Evolutionary conservation across 768 basidiomycete genomes (phyloP).

Genomic region (Russula earlei): DNA sequence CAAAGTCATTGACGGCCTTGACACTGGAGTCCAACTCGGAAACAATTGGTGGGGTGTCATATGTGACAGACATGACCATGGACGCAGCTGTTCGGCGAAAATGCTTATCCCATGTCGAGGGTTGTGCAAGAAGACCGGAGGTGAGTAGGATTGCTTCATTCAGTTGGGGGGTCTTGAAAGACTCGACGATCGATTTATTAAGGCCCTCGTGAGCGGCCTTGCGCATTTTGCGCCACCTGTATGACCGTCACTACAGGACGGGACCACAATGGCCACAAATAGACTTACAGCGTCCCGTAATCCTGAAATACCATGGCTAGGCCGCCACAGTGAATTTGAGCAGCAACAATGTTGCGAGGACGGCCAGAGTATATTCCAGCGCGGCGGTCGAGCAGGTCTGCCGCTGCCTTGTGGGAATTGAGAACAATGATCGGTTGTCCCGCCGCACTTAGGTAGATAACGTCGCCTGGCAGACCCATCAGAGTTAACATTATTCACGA

Average conservation of each 20-base stretch:
- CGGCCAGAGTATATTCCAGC: conserved; percentile 26
- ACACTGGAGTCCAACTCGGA: conserved; percentile 19
- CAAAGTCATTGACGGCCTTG: conserved; percentile 22
- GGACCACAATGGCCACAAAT: background rate
- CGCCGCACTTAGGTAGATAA: conserved; percentile 21
- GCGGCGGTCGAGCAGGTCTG: conserved; percentile 27
- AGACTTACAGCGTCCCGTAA: conserved; percentile 15
- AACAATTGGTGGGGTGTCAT: conserved; percentile 19
- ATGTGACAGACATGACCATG: conserved; percentile 23
- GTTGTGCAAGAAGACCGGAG: conserved; percentile 23
- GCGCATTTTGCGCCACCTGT: conserved; percentile 30
- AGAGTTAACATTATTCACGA: background rate
- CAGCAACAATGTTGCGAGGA: conserved; percentile 15
- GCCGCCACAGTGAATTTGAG: conserved; percentile 18
- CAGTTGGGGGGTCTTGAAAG: conserved; percentile 24
- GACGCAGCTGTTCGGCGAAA: conserved; percentile 26
- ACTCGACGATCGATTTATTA: conserved; percentile 20
- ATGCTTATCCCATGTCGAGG: conserved; percentile 27
- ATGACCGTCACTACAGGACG: background rate
- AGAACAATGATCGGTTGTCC: conserved; percentile 23
- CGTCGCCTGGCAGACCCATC: conserved; percentile 3
- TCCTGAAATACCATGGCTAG: conserved; percentile 15
- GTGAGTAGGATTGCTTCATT: conserved; percentile 28
- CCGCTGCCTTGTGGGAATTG: conserved; percentile 23
- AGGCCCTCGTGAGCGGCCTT: conserved; percentile 30